phyloP scores from a whole-genome alignment of 768 basidiomycete genomes.

The Neoboletus magnificus region DNA sequence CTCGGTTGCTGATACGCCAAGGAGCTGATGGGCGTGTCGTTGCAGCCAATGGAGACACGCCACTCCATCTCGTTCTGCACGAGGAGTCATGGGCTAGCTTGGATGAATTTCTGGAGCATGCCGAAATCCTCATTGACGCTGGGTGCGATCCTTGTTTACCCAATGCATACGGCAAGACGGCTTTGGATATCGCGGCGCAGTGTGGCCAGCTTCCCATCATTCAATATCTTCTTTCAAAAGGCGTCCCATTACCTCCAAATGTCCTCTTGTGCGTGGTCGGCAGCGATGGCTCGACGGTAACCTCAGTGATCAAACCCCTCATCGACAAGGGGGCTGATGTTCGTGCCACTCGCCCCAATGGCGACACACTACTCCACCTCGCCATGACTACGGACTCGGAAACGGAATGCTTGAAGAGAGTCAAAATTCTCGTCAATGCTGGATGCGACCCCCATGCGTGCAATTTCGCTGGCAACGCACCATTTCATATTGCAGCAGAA shows the following conservation, averaged over 20 bases:
- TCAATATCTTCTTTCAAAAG: not conserved
- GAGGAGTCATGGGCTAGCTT: no score
- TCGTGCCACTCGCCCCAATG: not conserved
- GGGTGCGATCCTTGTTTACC: not conserved
- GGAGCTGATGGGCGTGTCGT: not conserved
- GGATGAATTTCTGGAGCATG: not conserved
- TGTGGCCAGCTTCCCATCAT: not conserved
- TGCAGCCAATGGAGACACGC: not conserved
- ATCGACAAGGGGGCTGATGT: not conserved
- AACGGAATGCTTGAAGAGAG: not conserved
- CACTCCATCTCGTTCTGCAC: not conserved
- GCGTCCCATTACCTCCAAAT: no score
- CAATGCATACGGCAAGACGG: not conserved
- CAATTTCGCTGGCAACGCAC: not conserved
- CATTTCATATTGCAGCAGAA: not conserved
- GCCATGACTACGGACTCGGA: not conserved
- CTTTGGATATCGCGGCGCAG: not conserved
- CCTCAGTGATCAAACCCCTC: not conserved
- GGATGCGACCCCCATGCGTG: not conserved
- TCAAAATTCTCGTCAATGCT: not conserved
- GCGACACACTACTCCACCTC: not conserved
- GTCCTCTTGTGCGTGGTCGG: not conserved
- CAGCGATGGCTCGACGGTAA: rapidly evolving
- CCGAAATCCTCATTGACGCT: not conserved
- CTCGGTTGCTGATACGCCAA: not conserved